Evolutionary conservation across 192 early-diverging fungal species (phyloP), one percentile per base, ranked within the genome.

Genomic region (Coemansia sp.): DNA sequence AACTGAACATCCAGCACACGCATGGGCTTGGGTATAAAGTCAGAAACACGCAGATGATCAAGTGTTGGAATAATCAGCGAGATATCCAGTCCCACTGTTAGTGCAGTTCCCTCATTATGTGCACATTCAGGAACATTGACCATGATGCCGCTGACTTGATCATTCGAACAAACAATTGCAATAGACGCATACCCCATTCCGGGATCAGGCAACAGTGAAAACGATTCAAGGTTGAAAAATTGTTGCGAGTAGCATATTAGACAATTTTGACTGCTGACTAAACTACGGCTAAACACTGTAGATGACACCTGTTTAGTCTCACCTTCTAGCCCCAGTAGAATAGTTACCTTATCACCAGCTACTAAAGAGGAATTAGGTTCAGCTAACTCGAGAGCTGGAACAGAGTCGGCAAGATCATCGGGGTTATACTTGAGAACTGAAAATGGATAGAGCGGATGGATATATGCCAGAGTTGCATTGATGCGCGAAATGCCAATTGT

Each of bases 401-500:
- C 14, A 20, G 14, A 30, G 11, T 56, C 23, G 41, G 2, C 17
- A 31, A 60, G 39, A 21, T 26, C 36, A 12, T 14, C 34, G 0
- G 66, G 66, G 11, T 62, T 34, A 47, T 69, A 69, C 49, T 69
- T 69, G 34, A 69, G 6, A 40, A 69, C 56, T 6, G 49, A 32
- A 11, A 69, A 23, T 5, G 59, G 66, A 18, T 62, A 89, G 4
- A 88, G 83, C 1, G 92, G 94, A 54, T 97, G 94, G 7, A 89
- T 53, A 54, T 88, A 90, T 0, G 90, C 62, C 15, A 93, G 67
- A 37, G 82, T 84, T 12, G 84, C 93, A 0, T 85, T 84, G 38
- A 92, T 82, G 39, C 90, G 86, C 21, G 83, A 81, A 50, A 93
- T 87, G 31, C 86, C 87, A 66, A 97, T 89, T 0, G 91, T 93